Base-by-base conservation (phyloP, 164 flowering plant genomes). In the Macadamia tetraphylla region DNA sequence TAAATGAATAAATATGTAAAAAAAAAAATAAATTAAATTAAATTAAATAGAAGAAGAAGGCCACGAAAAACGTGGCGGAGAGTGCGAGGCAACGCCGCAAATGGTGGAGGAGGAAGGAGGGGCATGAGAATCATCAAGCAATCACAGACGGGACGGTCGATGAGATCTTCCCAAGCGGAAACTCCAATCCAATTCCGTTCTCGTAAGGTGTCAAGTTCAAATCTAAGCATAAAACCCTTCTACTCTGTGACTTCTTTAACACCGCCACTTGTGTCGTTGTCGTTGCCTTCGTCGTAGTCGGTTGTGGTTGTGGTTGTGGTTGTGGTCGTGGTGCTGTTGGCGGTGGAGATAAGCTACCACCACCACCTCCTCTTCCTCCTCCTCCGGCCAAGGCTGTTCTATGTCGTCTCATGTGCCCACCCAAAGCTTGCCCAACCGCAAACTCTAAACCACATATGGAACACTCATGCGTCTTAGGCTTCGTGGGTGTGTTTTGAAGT, bases 391-490 rank as follows among this genome's bases (percentile, higher is more conserved):
- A 29, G 11, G 18, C 51, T 3, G 59, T 51, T 60, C 68, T 71
- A 3, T 71, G 73, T 9, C 73, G 44, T n/a, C 73, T 58, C 73
- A 71, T 71, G 8, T 43, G 70, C 60, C 67, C 63, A 40, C 62
- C 60, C 29, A 69, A 62, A n/a, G 74, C 74, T 14, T 72, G 74
- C 6, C 74, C 70, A 30, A 72, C 61, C 0, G 74, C 55, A 66
- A 72, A 72, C 29, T 53, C 46, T 7, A 61, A 13, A 6, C 70
- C 75, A 44, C 75, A 71, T 31, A 71, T 60, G 3, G 69, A 65
- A 14, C 73, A 73, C 56, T 67, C 67, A 40, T 67, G 67, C 10
- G 61, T 32, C 63, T 73, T 72, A 0, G 60, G 67, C 67, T 30
- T 63, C 9, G 23, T 29, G n/a, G 55, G 55, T 10, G 15, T 67